These are phyloP conservation scores for Mycena capillaripes DNA, from an alignment of 768 basidiomycete species.

Conservation along the genomic window DNA sequence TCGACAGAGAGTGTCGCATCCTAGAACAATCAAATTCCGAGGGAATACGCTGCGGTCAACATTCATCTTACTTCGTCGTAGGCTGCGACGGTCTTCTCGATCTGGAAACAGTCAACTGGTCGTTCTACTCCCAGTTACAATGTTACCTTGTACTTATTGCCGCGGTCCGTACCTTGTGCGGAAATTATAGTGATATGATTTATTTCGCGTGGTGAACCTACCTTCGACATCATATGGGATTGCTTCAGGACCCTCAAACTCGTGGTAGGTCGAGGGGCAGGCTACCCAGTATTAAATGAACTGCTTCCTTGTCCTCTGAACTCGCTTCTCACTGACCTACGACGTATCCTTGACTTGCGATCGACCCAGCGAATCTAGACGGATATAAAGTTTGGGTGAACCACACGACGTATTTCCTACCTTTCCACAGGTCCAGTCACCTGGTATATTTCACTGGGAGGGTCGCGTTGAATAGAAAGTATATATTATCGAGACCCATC, in stretches of 20 bases:
- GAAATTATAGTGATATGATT: not conserved
- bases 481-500: not conserved
- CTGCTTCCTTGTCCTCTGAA: too few species aligned
- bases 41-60: not conserved
- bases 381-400: not conserved
- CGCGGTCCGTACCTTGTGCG: conserved; percentile 81
- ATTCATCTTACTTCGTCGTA: conserved; percentile 81
- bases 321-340: conserved; percentile 67
- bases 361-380: conserved; percentile 78
- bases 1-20: conserved; percentile 87
- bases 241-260: conserved; percentile 90
- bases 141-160: conserved; percentile 91
- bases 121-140: not conserved
- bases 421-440: conserved; percentile 98
- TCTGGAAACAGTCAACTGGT: conserved; percentile 57
- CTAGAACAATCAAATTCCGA: conserved; percentile 49
- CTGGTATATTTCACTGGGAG: conserved; percentile 90
- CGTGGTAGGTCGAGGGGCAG: conserved; percentile 90
- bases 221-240: conserved; percentile 93
- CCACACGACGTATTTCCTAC: not conserved
- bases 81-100: conserved; percentile 88
- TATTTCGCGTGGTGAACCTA: conserved; percentile 39
- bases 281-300: conserved; percentile 57
- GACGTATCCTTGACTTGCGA: conserved; percentile 88
- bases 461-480: not conserved